These are phyloP conservation scores for Rosellinia necatrix DNA, from an alignment of 2,329 filamentous ascomycete species.

Conservation along the genomic window DNA sequence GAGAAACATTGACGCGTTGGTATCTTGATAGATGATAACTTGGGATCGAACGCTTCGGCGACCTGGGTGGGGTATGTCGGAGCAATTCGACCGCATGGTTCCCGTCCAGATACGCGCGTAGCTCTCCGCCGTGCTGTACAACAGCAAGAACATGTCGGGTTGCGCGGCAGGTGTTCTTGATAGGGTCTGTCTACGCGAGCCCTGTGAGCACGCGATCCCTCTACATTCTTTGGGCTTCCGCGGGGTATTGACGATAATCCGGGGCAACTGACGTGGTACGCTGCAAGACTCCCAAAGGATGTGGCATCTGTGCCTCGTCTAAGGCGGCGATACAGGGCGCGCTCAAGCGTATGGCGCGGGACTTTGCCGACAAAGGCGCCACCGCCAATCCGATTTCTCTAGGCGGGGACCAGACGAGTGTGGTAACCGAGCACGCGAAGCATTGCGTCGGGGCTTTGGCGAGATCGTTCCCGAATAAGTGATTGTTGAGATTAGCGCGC, in stretches of 20 bases:
- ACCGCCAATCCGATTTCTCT: slow-evolving; percentile 5
- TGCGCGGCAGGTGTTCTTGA: slow-evolving; percentile 28
- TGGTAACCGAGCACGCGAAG: slow-evolving; percentile 1
- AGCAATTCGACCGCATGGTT: slow-evolving; percentile 22
- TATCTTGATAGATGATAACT: slow-evolving; percentile 39
- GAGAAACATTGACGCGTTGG: slow-evolving; percentile 34
- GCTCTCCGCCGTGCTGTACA: slow-evolving; percentile 23
- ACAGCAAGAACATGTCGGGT: slow-evolving; percentile 27
- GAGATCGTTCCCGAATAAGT: slow-evolving; percentile 1
- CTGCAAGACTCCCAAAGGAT: background rate
- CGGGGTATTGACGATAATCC: background rate
- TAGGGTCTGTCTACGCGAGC: slow-evolving; percentile 25
- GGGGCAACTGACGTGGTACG: background rate
- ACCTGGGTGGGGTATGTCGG: slow-evolving; percentile 17
- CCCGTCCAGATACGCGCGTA: slow-evolving; percentile 30
- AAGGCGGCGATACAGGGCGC: slow-evolving; percentile 11
- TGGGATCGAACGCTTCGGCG: slow-evolving; percentile 31
- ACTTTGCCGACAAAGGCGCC: background rate
- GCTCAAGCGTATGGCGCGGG: slow-evolving; percentile 3
- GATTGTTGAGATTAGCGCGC: background rate
- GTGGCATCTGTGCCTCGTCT: background rate
- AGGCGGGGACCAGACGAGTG: slow-evolving; percentile 6
- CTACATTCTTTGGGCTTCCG: background rate
- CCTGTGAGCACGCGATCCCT: slow-evolving; percentile 20
- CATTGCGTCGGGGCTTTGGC: background rate